phyloP scores from a whole-genome alignment of 192 early-diverging fungal genomes.

The Phycomyces nitens region DNA sequence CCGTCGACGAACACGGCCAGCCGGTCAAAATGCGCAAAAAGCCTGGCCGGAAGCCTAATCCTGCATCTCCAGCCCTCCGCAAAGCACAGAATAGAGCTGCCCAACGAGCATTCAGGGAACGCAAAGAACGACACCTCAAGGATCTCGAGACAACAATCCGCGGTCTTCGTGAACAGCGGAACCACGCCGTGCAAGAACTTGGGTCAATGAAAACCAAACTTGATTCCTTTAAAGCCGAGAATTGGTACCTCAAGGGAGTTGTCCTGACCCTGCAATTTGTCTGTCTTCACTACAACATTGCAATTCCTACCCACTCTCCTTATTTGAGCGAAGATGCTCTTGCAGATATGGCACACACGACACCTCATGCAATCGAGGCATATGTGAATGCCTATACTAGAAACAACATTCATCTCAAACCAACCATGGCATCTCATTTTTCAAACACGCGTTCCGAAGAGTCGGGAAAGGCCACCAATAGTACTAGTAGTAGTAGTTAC shows the following conservation, averaged over 20 bases:
- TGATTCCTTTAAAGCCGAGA: constrained; percentile 44
- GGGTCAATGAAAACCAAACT: constrained; percentile 39
- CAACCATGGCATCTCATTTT: constrained; percentile 27
- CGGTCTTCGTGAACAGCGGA: constrained; percentile 56
- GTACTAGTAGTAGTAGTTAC: too few relatives aligned
- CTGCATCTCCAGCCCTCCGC: constrained; percentile 55
- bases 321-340: constrained; percentile 31
- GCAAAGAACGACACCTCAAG: constrained; percentile 77
- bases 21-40: constrained; percentile 51
- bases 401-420: constrained; percentile 26
- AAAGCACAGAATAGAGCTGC: constrained; percentile 87
- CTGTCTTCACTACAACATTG: constrained; percentile 34
- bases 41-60: constrained; percentile 59
- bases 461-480: too few relatives aligned
- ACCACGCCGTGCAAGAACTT: constrained; percentile 44
- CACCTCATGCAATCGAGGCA: constrained; percentile 34
- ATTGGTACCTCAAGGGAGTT: constrained; percentile 47
- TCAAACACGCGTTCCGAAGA: background rate
- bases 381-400: constrained; percentile 36
- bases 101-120: constrained; percentile 86
- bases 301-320: constrained; percentile 32
- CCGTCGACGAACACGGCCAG: constrained; percentile 23
- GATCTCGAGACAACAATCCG: constrained; percentile 73
- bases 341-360: constrained; percentile 28
- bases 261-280: constrained; percentile 46